A percentile compares a stretch with the other conserved stretches of the same genome.
phyloP scores from a whole-genome alignment of 1,284 basidiomycete genomes.

The Ceratobasidium sp. region DNA sequence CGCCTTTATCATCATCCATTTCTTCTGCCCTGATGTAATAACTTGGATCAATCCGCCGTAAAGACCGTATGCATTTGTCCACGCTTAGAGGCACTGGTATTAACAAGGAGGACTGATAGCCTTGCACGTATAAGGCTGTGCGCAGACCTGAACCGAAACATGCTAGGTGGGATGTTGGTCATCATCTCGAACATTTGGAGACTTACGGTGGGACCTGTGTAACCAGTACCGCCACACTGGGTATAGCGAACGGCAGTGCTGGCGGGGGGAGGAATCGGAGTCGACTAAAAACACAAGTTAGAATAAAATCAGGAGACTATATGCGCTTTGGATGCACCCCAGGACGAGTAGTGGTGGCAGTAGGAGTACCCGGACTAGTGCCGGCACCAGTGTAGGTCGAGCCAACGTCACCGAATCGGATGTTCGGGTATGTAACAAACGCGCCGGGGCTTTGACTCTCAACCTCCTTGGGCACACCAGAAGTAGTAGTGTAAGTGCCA shows the following conservation, averaged over 20 bases:
- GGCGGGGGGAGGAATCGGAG: not conserved
- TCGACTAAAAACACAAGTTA: not conserved
- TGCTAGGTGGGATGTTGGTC: not conserved
- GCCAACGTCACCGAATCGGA: slow-evolving; percentile 54
- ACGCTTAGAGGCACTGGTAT: slow-evolving; percentile 38
- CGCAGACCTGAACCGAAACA: slow-evolving; percentile 9
- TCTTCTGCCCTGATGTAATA: too few species aligned
- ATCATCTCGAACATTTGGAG: not conserved
- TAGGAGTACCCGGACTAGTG: slow-evolving; percentile 8
- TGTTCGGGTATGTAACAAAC: slow-evolving; percentile 64
- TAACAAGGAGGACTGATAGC: slow-evolving; percentile 14
- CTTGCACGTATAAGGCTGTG: slow-evolving; percentile 30
- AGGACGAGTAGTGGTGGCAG: slow-evolving; percentile 7
- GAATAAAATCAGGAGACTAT: not conserved
- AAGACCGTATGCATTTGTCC: not conserved
- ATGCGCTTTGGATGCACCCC: not conserved
- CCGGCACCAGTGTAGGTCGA: not conserved
- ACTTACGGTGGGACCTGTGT: slow-evolving; percentile 6
- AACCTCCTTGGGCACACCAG: slow-evolving; percentile 41
- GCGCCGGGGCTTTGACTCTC: slow-evolving; percentile 51
- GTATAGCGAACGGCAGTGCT: not conserved
- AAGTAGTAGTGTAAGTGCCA: slow-evolving; percentile 50
- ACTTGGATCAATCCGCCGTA: not conserved
- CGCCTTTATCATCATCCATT: too few species aligned
- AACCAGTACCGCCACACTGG: slow-evolving; percentile 15